Conservation (phyloP, 169 alveolate species). For the Perkinsus chesapeaki region DNA sequence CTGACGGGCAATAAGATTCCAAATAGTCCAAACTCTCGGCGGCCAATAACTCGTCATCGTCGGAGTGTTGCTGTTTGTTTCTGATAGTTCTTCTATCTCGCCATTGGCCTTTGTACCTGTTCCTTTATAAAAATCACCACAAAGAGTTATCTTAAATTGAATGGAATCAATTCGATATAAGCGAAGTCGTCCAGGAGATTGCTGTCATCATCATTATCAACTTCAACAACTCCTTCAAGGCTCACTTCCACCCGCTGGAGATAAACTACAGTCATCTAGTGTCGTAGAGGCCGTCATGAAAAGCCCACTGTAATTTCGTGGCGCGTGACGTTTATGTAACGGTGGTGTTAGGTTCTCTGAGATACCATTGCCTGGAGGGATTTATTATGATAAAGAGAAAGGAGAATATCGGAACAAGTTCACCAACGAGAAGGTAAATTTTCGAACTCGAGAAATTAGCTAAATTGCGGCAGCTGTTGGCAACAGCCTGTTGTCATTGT, state of each 20-base stretch:
- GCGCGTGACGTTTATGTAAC: neutral
- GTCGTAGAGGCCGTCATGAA: neutral
- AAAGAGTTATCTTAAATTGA: no score
- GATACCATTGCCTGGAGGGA: neutral
- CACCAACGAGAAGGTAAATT: neutral
- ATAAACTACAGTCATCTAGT: neutral
- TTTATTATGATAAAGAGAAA: neutral
- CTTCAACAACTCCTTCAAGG: neutral
- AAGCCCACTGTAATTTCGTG: neutral
- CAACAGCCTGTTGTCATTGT: no score
- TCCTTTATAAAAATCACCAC: no score
- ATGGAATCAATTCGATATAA: neutral
- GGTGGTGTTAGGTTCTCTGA: neutral
- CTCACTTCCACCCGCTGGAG: neutral
- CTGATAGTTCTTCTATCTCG: no score
- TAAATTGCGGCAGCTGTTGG: neutral
- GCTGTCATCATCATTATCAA: neutral
- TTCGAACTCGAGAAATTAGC: neutral
- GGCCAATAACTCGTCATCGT: no score
- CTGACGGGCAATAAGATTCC: no score
- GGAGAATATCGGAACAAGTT: neutral
- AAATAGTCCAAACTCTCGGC: no score
- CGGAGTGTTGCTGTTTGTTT: no score
- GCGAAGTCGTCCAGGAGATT: neutral
- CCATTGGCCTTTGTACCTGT: no score